Evolutionary conservation across 2,329 filamentous ascomycete species (phyloP), one percentile per base, ranked within the genome.

Genomic region (Cercospora nicotianae): DNA sequence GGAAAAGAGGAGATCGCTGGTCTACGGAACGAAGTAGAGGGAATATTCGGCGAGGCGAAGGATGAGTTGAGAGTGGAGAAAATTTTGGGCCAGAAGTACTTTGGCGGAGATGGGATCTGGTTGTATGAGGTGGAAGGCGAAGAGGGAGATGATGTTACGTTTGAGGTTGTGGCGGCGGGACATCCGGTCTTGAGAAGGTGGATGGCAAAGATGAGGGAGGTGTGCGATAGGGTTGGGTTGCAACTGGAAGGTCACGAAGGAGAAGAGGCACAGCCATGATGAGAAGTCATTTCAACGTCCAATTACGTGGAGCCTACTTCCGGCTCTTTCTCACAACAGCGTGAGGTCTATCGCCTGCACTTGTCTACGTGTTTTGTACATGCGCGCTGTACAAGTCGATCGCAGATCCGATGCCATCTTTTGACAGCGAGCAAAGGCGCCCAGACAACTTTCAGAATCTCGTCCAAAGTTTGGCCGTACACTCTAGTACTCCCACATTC

Each of bases 91-190:
- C 75, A 81, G 20, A 82, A 87, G n/a, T 93, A 86, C 78, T 92
- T 91, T 83, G 86, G 86, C 3, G 80, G 85, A 10, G 90, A 92
- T 75, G 91, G 91, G 0, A 87, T 89, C 45, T 93, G 90, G 90
- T 88, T 81, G 73, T 94, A 91, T 31, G 75, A 79, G 18, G 80
- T 80, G 4, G 75, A 77, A 5, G 81, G 78, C 6, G 77, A 79
- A 57, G 78, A 74, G 16, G 77, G 73, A 7, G 65, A 65, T 2
- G 60, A 65, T 30, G 78, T 86, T 1, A 79, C 87, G 3, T 89
- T 91, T 72, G 78, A 82, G 42, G 85, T 90, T 75, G 86, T 93
- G 57, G 90, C 90, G 0, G 82, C 81, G 45, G 85, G 87, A 28
- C 91, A 94, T 79, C 91, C 91, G 42, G 72, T 92, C 60, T 77